phyloP scores from a whole-genome alignment of 441 rosid species.

The Mallotus repandus region DNA sequence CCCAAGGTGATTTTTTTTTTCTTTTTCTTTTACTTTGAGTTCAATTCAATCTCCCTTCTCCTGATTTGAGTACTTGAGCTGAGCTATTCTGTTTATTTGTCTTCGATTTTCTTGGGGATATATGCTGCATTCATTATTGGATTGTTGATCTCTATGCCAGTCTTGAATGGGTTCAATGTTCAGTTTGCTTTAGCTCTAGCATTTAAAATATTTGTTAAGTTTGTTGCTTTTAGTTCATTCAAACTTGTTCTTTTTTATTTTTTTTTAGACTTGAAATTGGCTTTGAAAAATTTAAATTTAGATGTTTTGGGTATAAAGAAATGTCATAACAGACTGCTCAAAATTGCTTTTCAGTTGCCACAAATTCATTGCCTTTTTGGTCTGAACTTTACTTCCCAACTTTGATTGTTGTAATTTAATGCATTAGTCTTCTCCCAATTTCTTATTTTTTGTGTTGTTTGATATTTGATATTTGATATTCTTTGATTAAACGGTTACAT shows the following conservation, averaged over 20 bases:
- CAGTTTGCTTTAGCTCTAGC: background rate
- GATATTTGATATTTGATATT: background rate
- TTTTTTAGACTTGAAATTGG: background rate
- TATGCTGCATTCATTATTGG: background rate
- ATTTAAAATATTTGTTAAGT: background rate
- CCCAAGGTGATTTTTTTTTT: constrained; percentile 44
- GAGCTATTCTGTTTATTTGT: no score
- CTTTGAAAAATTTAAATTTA: background rate
- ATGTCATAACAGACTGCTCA: background rate
- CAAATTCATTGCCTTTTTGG: background rate
- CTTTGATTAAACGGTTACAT: background rate
- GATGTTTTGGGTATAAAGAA: background rate
- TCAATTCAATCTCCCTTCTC: background rate
- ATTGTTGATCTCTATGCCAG: background rate
- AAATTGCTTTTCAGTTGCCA: constrained; percentile 1
- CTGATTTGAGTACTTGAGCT: background rate
- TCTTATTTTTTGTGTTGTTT: no score
- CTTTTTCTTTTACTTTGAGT: constrained; percentile 2
- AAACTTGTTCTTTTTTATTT: background rate
- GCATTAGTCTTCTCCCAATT: background rate
- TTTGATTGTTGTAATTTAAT: background rate
- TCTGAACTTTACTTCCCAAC: background rate
- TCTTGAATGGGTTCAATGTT: background rate
- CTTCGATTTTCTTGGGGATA: background rate
- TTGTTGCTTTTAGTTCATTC: background rate